Base-by-base conservation (phyloP, 225 moss, liverwort and hornwort species). In the Lunularia cruciata region DNA sequence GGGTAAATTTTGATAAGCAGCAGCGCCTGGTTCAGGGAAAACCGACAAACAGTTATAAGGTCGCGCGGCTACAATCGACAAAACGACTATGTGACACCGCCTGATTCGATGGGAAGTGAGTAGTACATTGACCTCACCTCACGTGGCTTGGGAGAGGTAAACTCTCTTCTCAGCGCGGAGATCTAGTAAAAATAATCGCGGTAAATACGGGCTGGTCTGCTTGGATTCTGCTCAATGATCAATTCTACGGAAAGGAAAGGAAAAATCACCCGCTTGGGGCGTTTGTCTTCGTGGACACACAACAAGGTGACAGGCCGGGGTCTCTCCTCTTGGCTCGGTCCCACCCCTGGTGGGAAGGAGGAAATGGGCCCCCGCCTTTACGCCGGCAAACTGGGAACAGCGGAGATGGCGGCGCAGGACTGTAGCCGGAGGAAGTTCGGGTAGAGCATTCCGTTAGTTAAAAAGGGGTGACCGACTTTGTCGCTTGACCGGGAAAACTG, bases 141-240 rank as follows among this genome's bases (percentile, higher is more conserved):
- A 68, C 68, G 68, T 68, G 68, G 52, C 54, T 40, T 1, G 8
- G 25, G 43, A 23, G 52, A 40, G 20, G 54, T 54, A 68, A 68
- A 8, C 22, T 25, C 52, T 52, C 23, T 63, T 14, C 12, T 47
- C 3, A 51, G 54, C 54, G 54, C 68, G 68, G 68, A 68, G 54
- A 68, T 68, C 68, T 54, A 68, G 55, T 68, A 55, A 68, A n/a
- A n/a, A 68, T 55, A 1, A 18, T 16, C 40, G 8, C 5, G 27
- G 55, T 68, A 56, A 68, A 38, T 68, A 30, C 40, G 55, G 68
- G 27, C 55, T 23, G 40, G 36, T 52, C 54, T 15, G 40, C 55
- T 68, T 68, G 68, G 68, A 68, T 68, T 68, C 68, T 68, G 68
- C 68, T 55, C 68, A 68, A 68, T 68, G 38, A 68, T 68, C 52